These are phyloP conservation scores for Paradendryphiella salina DNA, from an alignment of 2,329 filamentous ascomycete species.

Conservation along the genomic window DNA sequence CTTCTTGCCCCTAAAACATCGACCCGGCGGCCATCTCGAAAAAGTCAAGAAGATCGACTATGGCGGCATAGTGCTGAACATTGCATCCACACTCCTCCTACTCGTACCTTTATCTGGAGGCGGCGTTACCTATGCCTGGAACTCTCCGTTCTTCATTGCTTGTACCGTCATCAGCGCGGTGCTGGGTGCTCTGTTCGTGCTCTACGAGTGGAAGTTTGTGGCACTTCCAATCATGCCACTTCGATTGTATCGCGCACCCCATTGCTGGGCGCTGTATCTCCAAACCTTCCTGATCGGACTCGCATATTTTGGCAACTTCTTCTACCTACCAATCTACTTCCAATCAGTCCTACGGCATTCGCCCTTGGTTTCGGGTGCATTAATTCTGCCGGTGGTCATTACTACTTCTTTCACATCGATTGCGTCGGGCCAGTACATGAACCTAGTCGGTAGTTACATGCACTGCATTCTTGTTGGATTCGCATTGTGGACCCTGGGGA, in stretches of 20 bases:
- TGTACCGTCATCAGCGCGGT: conserved; percentile 58
- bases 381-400: conserved; percentile 49
- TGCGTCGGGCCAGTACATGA: conserved; percentile 26
- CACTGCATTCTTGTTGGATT: conserved; percentile 41
- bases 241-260: conserved; percentile 58
- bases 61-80: conserved; percentile 59
- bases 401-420: conserved; percentile 22
- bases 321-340: conserved; percentile 65
- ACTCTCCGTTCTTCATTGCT: conserved; percentile 60
- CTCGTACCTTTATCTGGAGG: conserved; percentile 67
- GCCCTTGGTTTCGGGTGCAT: conserved; percentile 57
- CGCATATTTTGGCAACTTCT: conserved; percentile 62
- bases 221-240: conserved; percentile 62
- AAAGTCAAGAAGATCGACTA: conserved; percentile 63
- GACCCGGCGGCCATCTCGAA: conserved; percentile 51
- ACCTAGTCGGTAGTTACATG: conserved; percentile 25
- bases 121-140: conserved; percentile 60
- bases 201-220: conserved; percentile 62
- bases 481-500: conserved; percentile 55
- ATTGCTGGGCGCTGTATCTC: conserved; percentile 59
- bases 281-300: conserved; percentile 65
- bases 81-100: conserved; percentile 62
- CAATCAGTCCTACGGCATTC: conserved; percentile 59
- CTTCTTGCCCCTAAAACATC: conserved; percentile 47
- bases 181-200: conserved; percentile 54